phyloP scores from a whole-genome alignment of 176 grass and related monocot species.

The Carex parvula region DNA sequence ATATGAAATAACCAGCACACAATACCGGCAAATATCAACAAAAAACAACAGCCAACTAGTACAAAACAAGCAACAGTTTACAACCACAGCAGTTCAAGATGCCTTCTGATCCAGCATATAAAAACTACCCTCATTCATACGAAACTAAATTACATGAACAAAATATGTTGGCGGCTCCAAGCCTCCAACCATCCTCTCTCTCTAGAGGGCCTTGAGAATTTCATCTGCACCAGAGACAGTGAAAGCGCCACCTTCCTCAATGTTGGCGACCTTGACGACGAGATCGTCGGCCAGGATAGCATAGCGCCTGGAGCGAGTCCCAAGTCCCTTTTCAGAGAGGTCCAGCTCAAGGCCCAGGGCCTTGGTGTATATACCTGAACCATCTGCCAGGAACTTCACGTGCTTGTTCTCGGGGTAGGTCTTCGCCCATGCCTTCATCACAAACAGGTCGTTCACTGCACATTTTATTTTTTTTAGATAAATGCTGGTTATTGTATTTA shows the following conservation, averaged over 20 bases:
- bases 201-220: constrained; percentile 81
- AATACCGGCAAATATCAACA: not conserved
- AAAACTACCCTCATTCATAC: not conserved
- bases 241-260: constrained; percentile 91
- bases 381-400: constrained; percentile 95
- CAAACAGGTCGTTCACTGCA: constrained; percentile 83
- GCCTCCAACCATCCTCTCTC: not conserved
- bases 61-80: constrained; percentile 2
- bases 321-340: constrained; percentile 78
- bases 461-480: not conserved
- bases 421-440: constrained; percentile 97
- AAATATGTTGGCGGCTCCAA: not conserved
- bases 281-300: constrained; percentile 74
- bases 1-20: not conserved
- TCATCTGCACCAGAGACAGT: constrained; percentile 93
- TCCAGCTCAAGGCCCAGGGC: constrained; percentile 85
- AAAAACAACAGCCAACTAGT: not conserved
- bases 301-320: constrained; percentile 65
- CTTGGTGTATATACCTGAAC: constrained; percentile 64
- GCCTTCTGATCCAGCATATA: not conserved
- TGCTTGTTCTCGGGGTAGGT: constrained; percentile 87
- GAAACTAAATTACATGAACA: constrained; percentile 6
- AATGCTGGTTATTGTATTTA: not conserved
- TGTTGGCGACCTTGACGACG: constrained; percentile 68
- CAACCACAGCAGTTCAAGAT: not conserved